These are phyloP conservation scores for Phytophthora podocarpi DNA, from an alignment of 352 stramenopile genomes.

Conservation along the genomic window DNA sequence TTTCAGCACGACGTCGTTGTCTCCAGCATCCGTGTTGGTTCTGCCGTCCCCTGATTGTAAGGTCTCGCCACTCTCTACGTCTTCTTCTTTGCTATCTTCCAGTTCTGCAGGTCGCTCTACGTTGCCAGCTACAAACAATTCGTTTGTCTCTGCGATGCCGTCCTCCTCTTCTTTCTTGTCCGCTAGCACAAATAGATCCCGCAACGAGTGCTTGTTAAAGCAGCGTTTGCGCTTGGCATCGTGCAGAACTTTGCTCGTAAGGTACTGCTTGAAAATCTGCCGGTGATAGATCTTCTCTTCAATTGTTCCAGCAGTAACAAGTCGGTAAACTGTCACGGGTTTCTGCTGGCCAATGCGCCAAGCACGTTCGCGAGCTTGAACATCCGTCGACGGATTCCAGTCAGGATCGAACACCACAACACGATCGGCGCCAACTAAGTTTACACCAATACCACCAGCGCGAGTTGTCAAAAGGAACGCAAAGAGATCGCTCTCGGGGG, in stretches of 20 bases:
- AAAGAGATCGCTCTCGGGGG: constrained; percentile 73
- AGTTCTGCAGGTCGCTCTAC: constrained; percentile 66
- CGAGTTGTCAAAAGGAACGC: constrained; percentile 84
- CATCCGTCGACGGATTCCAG: constrained; percentile 98
- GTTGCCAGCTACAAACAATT: constrained; percentile 90
- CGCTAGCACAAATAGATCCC: constrained; percentile 95
- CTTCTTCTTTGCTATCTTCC: constrained; percentile 39
- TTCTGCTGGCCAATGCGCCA: constrained; percentile 94
- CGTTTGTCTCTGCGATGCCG: constrained; percentile 90
- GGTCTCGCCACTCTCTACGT: constrained; percentile 16
- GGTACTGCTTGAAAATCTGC: constrained; percentile 99
- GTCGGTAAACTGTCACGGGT: constrained; percentile 85
- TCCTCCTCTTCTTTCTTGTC: constrained; percentile 58
- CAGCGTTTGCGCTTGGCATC: constrained; percentile 96
- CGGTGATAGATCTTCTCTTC: constrained; percentile 99
- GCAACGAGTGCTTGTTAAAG: constrained; percentile 96
- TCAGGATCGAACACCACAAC: constrained; percentile 99
- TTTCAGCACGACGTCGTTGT: constrained; percentile 91
- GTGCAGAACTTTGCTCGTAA: constrained; percentile 97
- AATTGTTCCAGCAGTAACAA: constrained; percentile 98
- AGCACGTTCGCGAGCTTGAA: constrained; percentile 96
- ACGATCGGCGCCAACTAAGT: constrained; percentile 94
- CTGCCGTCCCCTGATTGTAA: constrained; percentile 1
- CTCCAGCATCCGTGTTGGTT: constrained; percentile 26
- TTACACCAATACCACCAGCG: constrained; percentile 97